Base-by-base conservation (phyloP, 352 stramenopile species). In the Pythium aristosporum region DNA sequence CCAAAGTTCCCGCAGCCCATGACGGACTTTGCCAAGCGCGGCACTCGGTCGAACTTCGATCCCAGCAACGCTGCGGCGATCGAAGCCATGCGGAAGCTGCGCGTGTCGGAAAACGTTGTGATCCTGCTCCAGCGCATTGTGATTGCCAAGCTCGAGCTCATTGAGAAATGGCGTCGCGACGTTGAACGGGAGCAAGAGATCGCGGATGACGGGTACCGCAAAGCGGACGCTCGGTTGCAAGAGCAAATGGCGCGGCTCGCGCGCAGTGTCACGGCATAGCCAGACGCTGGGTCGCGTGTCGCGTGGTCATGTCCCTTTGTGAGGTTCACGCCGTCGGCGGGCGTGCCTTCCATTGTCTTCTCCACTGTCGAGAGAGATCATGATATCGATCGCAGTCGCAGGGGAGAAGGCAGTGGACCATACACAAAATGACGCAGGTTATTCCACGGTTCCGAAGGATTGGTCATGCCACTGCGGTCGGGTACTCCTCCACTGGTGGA, bases 51-150 rank as follows among this genome's bases (percentile, higher is more conserved):
- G 2, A 77, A 73, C 59, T 67, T 71, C 36, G 72, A 79, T 42
- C 65, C 67, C 28, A 72, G 71, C 57, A 79, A 74, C 52, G 37
- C 72, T 0, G 71, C 71, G 80, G 71, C 80, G 61, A 81, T 91
- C 56, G 78, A 95, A 76, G 82, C 82, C 53, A 86, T 86, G 73
- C 82, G 86, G 28, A 88, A 92, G 56, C 70, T 95, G 37, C 83
- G 87, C 59, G 73, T 67, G 57, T 85, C 86, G 6, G 86, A 95
- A 63, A 93, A 91, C 61, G 76, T 91, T 16, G 63, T 93, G 44
- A 89, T 95, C 71, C 72, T 92, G 67, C 62, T 91, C 61, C 86
- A 95, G 64, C 82, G 84, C 6, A 75, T 92, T 34, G 86, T 92
- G 61, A 87, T 92, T 41, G 77, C 89, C 57, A 95, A 95, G 65